Conservation (phyloP, 2,329 filamentous ascomycete species). For the Talaromyces sp. region DNA sequence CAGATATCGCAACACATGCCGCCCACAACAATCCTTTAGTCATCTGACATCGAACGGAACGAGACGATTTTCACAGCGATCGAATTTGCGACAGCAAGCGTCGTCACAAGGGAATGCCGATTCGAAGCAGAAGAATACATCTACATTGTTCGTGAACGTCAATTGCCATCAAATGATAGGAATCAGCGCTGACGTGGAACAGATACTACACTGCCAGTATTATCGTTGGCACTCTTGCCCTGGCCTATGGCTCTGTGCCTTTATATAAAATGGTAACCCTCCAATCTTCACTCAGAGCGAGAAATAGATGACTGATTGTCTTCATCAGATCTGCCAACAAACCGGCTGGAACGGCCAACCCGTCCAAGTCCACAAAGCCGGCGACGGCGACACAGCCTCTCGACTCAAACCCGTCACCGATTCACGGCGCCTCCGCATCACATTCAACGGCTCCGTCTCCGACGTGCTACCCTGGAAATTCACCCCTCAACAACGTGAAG, state of each 20-base stretch:
- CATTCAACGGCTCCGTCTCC: conserved; percentile 92
- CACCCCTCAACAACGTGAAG: conserved; percentile 91
- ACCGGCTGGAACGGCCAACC: conserved; percentile 86
- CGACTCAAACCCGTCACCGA: conserved; percentile 78
- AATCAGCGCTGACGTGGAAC: conserved; percentile 18
- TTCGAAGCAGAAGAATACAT: conserved; percentile 52
- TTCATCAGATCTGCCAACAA: conserved; percentile 50
- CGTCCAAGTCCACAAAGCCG: conserved; percentile 73
- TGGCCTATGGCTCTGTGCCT: conserved; percentile 65
- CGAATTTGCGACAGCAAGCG: conserved; percentile 28
- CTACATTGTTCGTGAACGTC: conserved; percentile 49
- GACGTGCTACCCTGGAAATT: conserved; percentile 98
- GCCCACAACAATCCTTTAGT: conserved; percentile 18
- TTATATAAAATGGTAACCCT: conserved; percentile 63
- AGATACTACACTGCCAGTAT: conserved; percentile 65
- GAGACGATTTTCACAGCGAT: conserved; percentile 37
- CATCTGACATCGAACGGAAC: conserved; percentile 23
- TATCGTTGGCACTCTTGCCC: conserved; percentile 61
- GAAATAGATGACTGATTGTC: neutral
- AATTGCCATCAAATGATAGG: conserved; percentile 12
- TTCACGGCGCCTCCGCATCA: conserved; percentile 85
- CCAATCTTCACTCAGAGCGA: neutral
- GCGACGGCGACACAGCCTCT: conserved; percentile 65
- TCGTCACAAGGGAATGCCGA: conserved; percentile 37
- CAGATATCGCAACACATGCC: conserved; percentile 1